Percentiles rank a stretch among this genome's conserved stretches.
Evolutionary conservation across 1,284 basidiomycete genomes (phyloP).

Genomic region (Ustilago hordei): DNA sequence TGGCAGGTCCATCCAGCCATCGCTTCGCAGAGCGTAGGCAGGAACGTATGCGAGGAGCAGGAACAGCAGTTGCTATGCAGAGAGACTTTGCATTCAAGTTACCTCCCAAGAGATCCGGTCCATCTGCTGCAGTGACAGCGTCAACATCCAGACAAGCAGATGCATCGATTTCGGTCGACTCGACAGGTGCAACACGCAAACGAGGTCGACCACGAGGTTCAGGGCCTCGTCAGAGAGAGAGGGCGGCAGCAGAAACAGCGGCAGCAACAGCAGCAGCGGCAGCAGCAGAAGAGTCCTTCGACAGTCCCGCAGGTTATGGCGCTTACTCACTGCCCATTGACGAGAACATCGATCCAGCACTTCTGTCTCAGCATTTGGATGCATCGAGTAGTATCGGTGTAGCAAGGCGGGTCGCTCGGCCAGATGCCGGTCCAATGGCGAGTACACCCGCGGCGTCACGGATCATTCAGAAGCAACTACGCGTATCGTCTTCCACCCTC

Average conservation of each 20-base stretch:
- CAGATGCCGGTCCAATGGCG: conserved; percentile 32
- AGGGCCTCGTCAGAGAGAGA: conserved; percentile 21
- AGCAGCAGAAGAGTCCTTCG: conserved; percentile 14
- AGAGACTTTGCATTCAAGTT: conserved; percentile 52
- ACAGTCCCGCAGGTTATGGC: conserved; percentile 1
- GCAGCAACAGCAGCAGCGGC: conserved; percentile 19
- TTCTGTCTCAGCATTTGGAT: conserved; percentile 18
- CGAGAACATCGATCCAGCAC: conserved; percentile 8
- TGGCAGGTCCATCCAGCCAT: conserved; percentile 28
- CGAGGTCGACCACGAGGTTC: conserved; percentile 27
- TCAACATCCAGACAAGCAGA: conserved; percentile 12
- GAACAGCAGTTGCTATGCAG: conserved; percentile 47
- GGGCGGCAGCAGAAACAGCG: conserved; percentile 12
- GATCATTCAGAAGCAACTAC: conserved; percentile 18
- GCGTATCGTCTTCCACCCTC: neutral
- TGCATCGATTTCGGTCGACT: conserved; percentile 21
- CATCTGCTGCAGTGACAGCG: conserved; percentile 8
- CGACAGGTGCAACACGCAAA: conserved; percentile 13
- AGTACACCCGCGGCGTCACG: conserved; percentile 47
- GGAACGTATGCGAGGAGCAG: conserved; percentile 54
- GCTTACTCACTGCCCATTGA: conserved; percentile 7
- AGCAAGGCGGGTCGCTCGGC: conserved; percentile 18
- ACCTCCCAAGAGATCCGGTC: conserved; percentile 14
- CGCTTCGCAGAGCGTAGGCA: conserved; percentile 50
- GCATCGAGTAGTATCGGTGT: conserved; percentile 40